A percentile compares a stretch with the other conserved stretches of the same genome.
phyloP scores from a whole-genome alignment of 495 filamentous ascomycete genomes.

The Monascus purpureus region DNA sequence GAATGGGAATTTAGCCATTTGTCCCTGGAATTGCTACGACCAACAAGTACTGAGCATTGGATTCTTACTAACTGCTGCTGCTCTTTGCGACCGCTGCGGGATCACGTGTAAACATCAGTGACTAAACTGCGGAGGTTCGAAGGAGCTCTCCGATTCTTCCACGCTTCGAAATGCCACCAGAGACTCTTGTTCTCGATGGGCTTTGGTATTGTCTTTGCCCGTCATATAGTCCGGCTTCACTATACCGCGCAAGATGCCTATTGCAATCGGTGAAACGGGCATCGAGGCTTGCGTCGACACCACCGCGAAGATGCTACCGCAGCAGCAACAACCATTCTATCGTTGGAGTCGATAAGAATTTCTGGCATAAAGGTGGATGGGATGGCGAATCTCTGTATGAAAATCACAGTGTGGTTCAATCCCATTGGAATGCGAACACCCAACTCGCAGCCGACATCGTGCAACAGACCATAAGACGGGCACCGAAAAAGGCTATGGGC shows the following conservation, averaged over 20 bases:
- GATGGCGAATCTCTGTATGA: too few species aligned
- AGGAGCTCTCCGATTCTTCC: not conserved
- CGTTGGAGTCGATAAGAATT: too few species aligned
- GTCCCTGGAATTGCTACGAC: slow-evolving; percentile 12
- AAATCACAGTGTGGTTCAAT: too few species aligned
- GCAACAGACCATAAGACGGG: not conserved
- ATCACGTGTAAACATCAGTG: not conserved
- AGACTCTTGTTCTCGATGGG: slow-evolving; percentile 40
- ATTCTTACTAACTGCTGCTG: too few species aligned
- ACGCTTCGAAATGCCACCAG: slow-evolving; percentile 27
- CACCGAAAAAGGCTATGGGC: not conserved
- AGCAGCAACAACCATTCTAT: slow-evolving; percentile 1
- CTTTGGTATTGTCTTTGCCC: slow-evolving; percentile 58
- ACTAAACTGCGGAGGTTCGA: not conserved
- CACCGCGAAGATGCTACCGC: slow-evolving; percentile 14
- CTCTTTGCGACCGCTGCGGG: not conserved
- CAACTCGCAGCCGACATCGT: not conserved
- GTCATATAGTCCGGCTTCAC: slow-evolving; percentile 22
- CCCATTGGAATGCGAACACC: not conserved
- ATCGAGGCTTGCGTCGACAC: slow-evolving; percentile 2
- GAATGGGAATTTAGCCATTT: slow-evolving; percentile 20
- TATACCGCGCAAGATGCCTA: slow-evolving; percentile 6
- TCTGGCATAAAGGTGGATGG: too few species aligned
- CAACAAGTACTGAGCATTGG: too few species aligned
- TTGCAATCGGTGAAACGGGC: slow-evolving; percentile 5